Conservation (phyloP, 2,329 filamentous ascomycete species). For the Aureobasidium sp. region DNA sequence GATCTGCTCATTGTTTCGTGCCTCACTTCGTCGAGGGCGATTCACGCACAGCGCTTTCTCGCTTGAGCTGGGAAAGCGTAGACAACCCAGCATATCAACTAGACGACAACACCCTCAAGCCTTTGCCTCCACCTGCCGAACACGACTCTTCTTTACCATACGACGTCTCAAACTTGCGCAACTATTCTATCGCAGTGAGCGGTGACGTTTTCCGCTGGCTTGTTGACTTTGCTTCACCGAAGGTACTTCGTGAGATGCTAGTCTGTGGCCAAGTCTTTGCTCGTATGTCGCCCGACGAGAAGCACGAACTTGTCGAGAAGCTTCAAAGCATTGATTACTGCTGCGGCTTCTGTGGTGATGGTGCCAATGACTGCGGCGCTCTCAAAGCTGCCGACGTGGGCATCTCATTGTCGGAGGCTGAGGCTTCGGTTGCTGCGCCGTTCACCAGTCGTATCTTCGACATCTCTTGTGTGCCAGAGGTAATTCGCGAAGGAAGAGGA, state of each 20-base stretch:
- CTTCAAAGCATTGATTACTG: conserved; percentile 94
- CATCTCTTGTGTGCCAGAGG: conserved; percentile 87
- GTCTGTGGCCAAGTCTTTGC: conserved; percentile 89
- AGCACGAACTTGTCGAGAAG: conserved; percentile 95
- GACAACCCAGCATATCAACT: conserved; percentile 73
- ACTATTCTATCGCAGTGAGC: conserved; percentile 83
- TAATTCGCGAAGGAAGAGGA: conserved; percentile 88
- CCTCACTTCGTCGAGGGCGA: conserved; percentile 81
- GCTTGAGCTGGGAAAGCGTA: conserved; percentile 87
- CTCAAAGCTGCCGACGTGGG: conserved; percentile 96
- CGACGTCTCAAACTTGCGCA: conserved; percentile 70
- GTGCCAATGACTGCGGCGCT: conserved; percentile 94
- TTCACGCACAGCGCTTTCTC: conserved; percentile 63
- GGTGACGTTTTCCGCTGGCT: conserved; percentile 97
- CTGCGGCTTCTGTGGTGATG: conserved; percentile 92
- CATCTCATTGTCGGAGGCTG: conserved; percentile 92
- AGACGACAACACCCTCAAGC: conserved; percentile 73
- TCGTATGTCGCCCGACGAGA: conserved; percentile 97
- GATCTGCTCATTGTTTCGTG: conserved; percentile 81
- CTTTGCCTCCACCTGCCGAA: conserved; percentile 62
- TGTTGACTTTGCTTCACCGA: conserved; percentile 79
- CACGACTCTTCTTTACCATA: conserved; percentile 79
- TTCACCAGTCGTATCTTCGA: conserved; percentile 96
- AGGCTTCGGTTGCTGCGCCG: conserved; percentile 95
- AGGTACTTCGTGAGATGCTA: conserved; percentile 78